Base-by-base conservation (phyloP, 345 rosid species). In the Citrus sp. region DNA sequence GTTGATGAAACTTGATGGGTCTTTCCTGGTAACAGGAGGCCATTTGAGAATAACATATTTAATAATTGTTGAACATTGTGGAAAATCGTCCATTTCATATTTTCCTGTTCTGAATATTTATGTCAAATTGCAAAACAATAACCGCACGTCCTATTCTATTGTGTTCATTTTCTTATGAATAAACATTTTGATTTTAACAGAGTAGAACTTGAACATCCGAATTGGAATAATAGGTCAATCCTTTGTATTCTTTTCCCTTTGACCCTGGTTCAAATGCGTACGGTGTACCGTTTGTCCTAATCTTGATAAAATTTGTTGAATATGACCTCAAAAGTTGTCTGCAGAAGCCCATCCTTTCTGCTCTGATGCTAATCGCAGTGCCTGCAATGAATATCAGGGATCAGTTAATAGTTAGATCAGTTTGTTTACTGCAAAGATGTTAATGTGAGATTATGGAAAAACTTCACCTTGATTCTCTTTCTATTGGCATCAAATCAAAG, bases 291-390 rank as follows among this genome's bases (percentile, higher is more conserved):
- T 37, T 37, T 37, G 40, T 67, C 30, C 21, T 67, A 67, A 67
- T 67, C 54, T 67, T n/a, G 0, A n/a, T 13, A 25, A 4, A 27
- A 25, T 49, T 18, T 2, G 37, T 68, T 46, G 19, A 14, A 49
- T 30, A 4, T 25, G 12, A 21, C 70, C 32, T 90, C 83, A 91
- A 84, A 93, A 88, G 80, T 78, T 87, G 62, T 86, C 90, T 77
- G 60, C 87, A 0, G 98, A 89, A 16, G 81, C 83, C 98, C 99
- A 92, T 70, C 97, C 96, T 80, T 88, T 93, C 84, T 91, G 87
- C 85, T 91, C 95, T 77, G 93, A 77, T 75, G 81, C 95, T 28
- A 77, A 75, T 61, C 92, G 82, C 83, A 92, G 64, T n/a, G 90
- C 87, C 99, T 92, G 86, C 9, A 71, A 80, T 6, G 38, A 71